Percentiles rank a stretch among this genome's conserved stretches.
Conservation (phyloP, 139 green algal genomes). For the Chlorella sp. region DNA sequence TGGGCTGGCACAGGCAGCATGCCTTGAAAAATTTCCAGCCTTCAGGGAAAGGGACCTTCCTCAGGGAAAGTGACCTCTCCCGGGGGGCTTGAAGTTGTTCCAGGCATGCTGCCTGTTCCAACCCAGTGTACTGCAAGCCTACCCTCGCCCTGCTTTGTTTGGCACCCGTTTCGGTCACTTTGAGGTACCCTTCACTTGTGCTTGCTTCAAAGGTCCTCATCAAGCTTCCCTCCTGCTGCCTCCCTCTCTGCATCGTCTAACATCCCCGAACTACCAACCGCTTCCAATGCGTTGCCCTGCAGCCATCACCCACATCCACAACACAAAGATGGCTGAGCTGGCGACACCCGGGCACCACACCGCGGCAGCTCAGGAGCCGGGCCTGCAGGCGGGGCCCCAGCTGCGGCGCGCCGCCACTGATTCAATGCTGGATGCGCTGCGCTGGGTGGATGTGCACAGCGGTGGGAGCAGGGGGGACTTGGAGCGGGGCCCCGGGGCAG, state of each 20-base stretch:
- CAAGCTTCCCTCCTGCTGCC: neutral
- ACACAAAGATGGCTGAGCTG: constrained; percentile 86
- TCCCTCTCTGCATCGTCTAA: neutral
- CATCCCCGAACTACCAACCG: too few species aligned
- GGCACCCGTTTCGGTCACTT: too few species aligned
- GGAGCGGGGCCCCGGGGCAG: neutral
- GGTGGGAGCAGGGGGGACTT: neutral
- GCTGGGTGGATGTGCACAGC: constrained; percentile 32
- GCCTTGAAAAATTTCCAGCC: too few species aligned
- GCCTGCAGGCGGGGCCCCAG: neutral
- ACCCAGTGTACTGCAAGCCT: too few species aligned
- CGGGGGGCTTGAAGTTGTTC: too few species aligned
- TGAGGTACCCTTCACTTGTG: neutral
- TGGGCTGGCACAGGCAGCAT: too few species aligned
- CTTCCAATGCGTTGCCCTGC: neutral
- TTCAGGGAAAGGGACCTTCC: too few species aligned
- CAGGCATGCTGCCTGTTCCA: too few species aligned
- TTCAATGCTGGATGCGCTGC: constrained; percentile 1
- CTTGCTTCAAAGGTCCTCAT: neutral
- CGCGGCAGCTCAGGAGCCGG: neutral
- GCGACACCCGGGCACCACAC: constrained; percentile 7
- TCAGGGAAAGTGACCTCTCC: too few species aligned
- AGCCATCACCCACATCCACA: constrained; percentile 71
- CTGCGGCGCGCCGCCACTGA: constrained; percentile 28
- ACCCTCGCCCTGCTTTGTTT: too few species aligned